Base-by-base conservation (phyloP, 345 rosid genomes). In the Heritiera fomes region DNA sequence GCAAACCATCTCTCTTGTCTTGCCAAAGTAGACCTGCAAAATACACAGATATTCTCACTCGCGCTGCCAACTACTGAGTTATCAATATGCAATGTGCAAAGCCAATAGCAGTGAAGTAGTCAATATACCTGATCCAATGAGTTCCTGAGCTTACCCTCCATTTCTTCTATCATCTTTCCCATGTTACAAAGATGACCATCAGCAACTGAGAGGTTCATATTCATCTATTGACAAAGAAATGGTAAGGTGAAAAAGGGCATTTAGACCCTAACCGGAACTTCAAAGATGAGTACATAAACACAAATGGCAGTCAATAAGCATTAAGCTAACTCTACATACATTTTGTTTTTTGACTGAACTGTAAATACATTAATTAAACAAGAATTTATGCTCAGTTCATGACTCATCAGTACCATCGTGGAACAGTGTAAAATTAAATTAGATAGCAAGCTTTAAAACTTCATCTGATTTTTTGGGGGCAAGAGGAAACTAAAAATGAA, bases 81-180 rank as follows among this genome's bases (percentile, higher is more conserved):
- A 47, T 28, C 62, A 12, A 50, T 23, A 18, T 28, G 52, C 40
- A 55, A 46, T 59, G 45, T 70, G 55, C 46, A 47, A 30, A 43
- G 18, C 5, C 28, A 65, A 49, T 30, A 38, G 17, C 1, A 23
- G 70, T 14, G 10, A 41, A 30, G n/a, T 34, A 30, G 23, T 28
- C 11, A 17, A 41, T 45, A 17, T 45, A 91, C 99, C 99, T 96
- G 97, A 88, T 96, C 99, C 75, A 96, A 84, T 2, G 99, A 92
- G 85, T 92, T 92, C 80, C 98, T 89, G 47, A 94, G 91, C 87
- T 92, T 96, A 71, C 98, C 89, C 89, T 96, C 98, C 95, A 96
- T 85, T 80, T 96, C 98, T 85, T 96, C 99, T 75, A 96, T 94
- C 99, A 96, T 93, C 91, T 85, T 90, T 70, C 99, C 98, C 98